Evolutionary conservation across 805 yeast genomes (phyloP), one percentile per base, ranked within the genome.

Genomic region (Priceomyces medius): DNA sequence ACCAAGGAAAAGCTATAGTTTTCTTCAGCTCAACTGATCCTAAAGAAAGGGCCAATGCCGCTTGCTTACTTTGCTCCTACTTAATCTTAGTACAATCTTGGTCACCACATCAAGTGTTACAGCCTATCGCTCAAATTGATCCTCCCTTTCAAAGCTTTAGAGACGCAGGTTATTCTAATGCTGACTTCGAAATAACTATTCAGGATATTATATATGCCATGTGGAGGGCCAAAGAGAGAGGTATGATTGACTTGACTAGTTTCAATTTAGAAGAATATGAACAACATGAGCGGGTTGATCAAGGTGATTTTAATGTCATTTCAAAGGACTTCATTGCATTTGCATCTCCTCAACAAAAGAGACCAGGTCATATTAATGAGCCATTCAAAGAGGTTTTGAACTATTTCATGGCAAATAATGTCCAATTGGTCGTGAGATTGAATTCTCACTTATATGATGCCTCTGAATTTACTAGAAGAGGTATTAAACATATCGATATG

Each of bases 31-130:
- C 89, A 1, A 81, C 91, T 0, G 81, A 86, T 23, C 79, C 96
- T 1, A 81, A 84, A 47, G 83, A 83, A 49, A 68, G 99, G 54
- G 82, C 97, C 5, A 93, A 93, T 57, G 95, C 98, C 13, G 97
- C 98, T 3, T 89, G 98, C 63, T 71, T 93, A 47, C 71, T 93
- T 38, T 88, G 96, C 49, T 88, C 97, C 56, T 93, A 93, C 64
- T 89, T 93, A 97, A 77, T 93, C 1, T 66, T 93, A 41, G 91
- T 93, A 13, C 99, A 93, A 60, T 83, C 88, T 10, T 93, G 99
- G 99, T 88, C 97, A 1, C 99, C 99, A 0, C 99, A 93, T 63
- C 93, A 93, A 63, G 99, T 90, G 0, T 66, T 93, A 48, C 97
- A 95, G 45, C 99, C 99, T 0, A 78, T 93, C 40, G 80, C 93